Evolutionary conservation across 1,139 yeast species (phyloP), one percentile per base, ranked within the genome.

Genomic region (Nakaseomyces glabratus): DNA sequence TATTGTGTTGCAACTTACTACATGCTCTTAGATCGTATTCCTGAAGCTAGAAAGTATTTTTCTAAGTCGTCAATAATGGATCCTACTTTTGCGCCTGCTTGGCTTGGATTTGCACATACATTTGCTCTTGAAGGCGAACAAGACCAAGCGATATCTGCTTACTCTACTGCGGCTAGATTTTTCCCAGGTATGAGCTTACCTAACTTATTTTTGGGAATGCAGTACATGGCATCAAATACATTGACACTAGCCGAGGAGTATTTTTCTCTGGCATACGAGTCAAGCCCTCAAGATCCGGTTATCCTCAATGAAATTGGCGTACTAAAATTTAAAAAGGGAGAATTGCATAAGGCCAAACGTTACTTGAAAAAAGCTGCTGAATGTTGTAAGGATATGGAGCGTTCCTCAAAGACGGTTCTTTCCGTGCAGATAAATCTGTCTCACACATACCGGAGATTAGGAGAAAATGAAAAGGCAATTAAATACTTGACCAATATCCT

Each of bases 81-180:
- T 47, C 95, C 98, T 1, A 82, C 80, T 46, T 86, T 84, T 62
- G 94, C 94, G 0, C 93, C 84, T 37, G 95, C 97, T 1, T 93
- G 98, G 98, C 77, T 93, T 32, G 98, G 97, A 1, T 93, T 93
- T 64, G 97, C 97, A 1, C 97, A 90, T 54, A 88, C 98, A 0
- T 93, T 86, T 69, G 96, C 96, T 0, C 81, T 84, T 2, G 98
- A 93, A 57, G 95, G 96, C 7, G 99, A 93, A 59, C 97, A 93
- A 52, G 99, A 93, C 56, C 98, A 93, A 58, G 98, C 98, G 1
- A 81, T 90, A 14, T 80, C 95, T 40, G 98, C 98, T 0, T 93
- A 88, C 60, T 90, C 97, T 1, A 88, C 94, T 22, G 97, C 97
- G 0, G 88, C 95, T 0, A 65, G 96, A 40, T 67, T 88, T 34